These are phyloP conservation scores for Pogostemon cablin DNA, from an alignment of 257 asterid genomes.

Conservation along the genomic window DNA sequence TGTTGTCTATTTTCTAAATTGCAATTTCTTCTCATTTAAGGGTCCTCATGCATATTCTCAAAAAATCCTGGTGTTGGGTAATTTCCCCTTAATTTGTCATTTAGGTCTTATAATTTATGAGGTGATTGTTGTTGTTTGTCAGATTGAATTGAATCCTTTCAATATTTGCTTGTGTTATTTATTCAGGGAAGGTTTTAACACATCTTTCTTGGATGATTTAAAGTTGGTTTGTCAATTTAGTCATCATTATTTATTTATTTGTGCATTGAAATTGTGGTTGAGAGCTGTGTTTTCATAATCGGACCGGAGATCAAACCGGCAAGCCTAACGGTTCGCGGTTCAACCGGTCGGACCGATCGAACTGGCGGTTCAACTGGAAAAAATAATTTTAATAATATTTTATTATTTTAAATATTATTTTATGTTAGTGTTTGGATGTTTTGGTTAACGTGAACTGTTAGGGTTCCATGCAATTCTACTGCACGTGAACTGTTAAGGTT, in stretches of 20 bases:
- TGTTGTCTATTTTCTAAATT: neutral
- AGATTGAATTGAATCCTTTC: neutral
- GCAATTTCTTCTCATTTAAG: conserved; percentile 23
- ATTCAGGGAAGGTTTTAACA: too few species aligned
- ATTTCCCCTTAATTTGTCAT: neutral
- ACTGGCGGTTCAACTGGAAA: too few species aligned
- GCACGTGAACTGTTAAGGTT: too few species aligned
- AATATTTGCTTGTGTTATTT: neutral
- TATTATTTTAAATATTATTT: too few species aligned
- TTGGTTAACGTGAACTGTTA: too few species aligned
- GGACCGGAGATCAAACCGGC: too few species aligned
- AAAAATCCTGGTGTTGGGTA: conserved; percentile 78
- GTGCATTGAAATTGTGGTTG: conserved; percentile 54
- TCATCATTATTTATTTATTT: neutral
- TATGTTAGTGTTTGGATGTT: too few species aligned
- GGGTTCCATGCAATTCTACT: too few species aligned
- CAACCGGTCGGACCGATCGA: too few species aligned
- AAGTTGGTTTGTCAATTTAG: neutral
- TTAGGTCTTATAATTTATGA: neutral
- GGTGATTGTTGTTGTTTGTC: neutral
- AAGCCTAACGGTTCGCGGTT: too few species aligned
- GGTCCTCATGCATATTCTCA: conserved; percentile 68
- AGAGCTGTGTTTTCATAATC: conserved; percentile 39
- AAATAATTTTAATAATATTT: too few species aligned
- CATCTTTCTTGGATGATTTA: neutral